Conservation (phyloP, 768 basidiomycete species). For the Boletus eberwhitei region DNA sequence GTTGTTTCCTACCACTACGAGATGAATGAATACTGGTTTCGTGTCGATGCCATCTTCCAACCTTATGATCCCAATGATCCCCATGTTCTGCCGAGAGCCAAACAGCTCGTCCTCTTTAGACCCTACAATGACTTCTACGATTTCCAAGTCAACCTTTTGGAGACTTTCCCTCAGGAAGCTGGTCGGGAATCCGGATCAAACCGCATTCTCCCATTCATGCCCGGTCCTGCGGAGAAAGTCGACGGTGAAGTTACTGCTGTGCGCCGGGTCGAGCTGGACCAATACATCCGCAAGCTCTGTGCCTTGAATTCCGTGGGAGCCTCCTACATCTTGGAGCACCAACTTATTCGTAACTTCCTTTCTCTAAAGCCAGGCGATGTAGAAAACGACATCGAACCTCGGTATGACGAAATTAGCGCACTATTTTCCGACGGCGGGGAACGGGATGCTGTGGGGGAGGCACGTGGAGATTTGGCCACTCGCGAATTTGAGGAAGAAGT, state of each 20-base stretch:
- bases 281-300: constrained; percentile 81
- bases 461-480: constrained; percentile 22
- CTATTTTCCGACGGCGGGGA: constrained; percentile 39
- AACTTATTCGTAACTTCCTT: constrained; percentile 79
- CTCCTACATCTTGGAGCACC: constrained; percentile 78
- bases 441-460: constrained; percentile 36
- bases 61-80: constrained; percentile 67
- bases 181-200: constrained; percentile 65
- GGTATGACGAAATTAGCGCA: constrained; percentile 55
- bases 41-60: constrained; percentile 84
- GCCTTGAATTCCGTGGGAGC: constrained; percentile 62
- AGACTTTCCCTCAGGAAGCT: constrained; percentile 87
- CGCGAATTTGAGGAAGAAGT: constrained; percentile 43
- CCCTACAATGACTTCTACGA: constrained; percentile 98
- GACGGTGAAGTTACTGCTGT: constrained; percentile 80
- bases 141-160: constrained; percentile 87
- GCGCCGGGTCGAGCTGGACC: constrained; percentile 79
- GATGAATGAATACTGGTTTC: constrained; percentile 97
- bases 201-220: constrained; percentile 94
- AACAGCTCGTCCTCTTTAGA: constrained; percentile 84
- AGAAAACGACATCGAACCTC: constrained; percentile 61
- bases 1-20: constrained; percentile 98
- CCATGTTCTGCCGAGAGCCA: constrained; percentile 57
- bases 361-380: constrained; percentile 84
- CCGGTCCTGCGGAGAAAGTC: constrained; percentile 83